phyloP scores from a whole-genome alignment of 75 land plant genomes.

The Picea sitchensis region DNA sequence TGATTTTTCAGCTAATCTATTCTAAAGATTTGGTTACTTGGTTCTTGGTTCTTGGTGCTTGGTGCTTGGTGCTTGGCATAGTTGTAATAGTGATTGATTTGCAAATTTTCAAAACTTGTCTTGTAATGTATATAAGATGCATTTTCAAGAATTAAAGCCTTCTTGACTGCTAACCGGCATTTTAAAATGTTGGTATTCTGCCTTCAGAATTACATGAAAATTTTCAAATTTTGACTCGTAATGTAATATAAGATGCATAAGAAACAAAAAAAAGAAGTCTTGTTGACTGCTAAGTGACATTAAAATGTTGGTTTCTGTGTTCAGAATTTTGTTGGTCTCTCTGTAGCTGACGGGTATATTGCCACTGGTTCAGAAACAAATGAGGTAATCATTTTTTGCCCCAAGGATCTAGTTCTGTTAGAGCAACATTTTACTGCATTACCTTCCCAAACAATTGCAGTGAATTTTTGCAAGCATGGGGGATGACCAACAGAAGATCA shows the following conservation, averaged over 20 bases:
- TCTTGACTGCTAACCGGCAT: neutral
- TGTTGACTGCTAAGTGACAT: too few species aligned
- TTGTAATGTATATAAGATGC: neutral
- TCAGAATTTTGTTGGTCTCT: constrained; percentile 85
- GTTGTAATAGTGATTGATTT: neutral
- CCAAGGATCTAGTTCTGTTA: neutral
- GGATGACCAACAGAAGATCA: neutral
- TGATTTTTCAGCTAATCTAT: neutral
- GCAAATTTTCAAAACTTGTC: neutral
- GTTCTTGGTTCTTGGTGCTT: neutral
- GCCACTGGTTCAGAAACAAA: constrained; percentile 88
- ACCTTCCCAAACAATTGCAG: neutral
- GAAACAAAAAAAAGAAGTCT: too few species aligned
- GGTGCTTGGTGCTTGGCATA: neutral
- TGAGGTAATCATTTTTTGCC: constrained; percentile 42
- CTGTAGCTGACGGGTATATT: constrained; percentile 75
- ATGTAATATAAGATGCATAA: too few species aligned
- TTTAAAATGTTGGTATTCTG: neutral
- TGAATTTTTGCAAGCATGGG: neutral
- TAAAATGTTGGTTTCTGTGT: constrained; percentile 6
- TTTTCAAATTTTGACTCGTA: neutral
- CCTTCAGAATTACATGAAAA: too few species aligned
- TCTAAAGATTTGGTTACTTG: neutral
- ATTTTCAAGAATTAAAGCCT: neutral
- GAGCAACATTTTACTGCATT: neutral